Percentiles rank a stretch among this genome's conserved stretches.
phyloP scores from a whole-genome alignment of 2,329 filamentous ascomycete species.

The Talaromyces sp. region DNA sequence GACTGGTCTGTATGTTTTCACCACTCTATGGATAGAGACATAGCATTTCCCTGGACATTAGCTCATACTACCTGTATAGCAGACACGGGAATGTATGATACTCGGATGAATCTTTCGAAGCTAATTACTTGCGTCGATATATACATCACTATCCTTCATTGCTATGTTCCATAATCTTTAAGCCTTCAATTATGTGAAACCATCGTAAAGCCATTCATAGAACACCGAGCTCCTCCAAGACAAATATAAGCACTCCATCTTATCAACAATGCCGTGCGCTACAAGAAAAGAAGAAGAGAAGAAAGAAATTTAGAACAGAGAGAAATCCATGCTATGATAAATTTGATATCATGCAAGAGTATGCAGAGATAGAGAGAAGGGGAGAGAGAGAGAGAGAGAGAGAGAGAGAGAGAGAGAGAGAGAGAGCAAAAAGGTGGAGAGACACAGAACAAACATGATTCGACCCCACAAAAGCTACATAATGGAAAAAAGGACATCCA shows the following conservation, averaged over 20 bases:
- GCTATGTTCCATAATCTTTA: not conserved
- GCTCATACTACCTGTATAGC: not conserved
- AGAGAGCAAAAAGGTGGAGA: constrained; percentile 18
- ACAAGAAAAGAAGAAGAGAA: not conserved
- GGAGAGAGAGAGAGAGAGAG: constrained; percentile 19
- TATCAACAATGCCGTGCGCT: not conserved
- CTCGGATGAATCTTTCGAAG: not conserved
- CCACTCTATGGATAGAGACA: not conserved
- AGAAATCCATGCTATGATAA: constrained; percentile 6
- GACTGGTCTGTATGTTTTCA: not conserved
- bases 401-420: constrained; percentile 18
- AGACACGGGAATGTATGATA: not conserved
- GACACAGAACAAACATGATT: constrained; percentile 5
- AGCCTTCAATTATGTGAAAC: not conserved
- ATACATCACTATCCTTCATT: not conserved
- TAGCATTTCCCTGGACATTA: not conserved
- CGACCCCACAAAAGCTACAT: constrained; percentile 17
- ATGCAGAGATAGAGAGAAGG: constrained; percentile 5
- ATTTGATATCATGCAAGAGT: constrained; percentile 13
- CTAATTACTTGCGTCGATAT: not conserved
- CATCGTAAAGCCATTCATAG: not conserved
- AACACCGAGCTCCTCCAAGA: not conserved
- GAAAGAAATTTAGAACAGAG: not conserved
- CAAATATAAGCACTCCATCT: not conserved
- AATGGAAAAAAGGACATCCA: constrained; percentile 13